Base-by-base conservation (phyloP, 2,329 filamentous ascomycete species). In the Epichloe sp. region DNA sequence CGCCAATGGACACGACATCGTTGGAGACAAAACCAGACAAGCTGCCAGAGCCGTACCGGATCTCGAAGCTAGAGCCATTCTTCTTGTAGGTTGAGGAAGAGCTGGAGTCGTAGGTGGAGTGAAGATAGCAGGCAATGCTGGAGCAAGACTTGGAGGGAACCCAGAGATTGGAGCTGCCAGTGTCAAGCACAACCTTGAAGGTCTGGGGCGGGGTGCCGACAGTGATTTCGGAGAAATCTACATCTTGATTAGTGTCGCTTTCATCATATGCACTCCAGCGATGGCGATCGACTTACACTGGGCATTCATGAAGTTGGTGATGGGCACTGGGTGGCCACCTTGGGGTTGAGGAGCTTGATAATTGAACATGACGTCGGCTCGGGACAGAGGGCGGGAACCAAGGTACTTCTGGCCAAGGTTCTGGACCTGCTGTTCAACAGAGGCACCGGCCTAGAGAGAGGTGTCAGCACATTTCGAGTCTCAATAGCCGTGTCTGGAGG, bases 121-220 rank as follows among this genome's bases (percentile, higher is more conserved):
- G 93, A 54, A 98, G 82, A 73, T 91, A 98, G 80, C 93, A 98
- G 58, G 93, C 94, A 65, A 98, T 98, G 65, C 90, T 96, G 65
- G 80, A 83, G 71, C 94, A 98, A 65, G 88, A 78, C 52, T 80
- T 76, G 23, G 90, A 95, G 40, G 94, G 94, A 54, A 98, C 90
- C 94, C 94, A 98, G 57, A 98, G 80, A 77, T 98, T 98, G 68
- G 93, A 97, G 78, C 89, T 96, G 63, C 93, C 93, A 31, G 93
- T 98, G 70, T 98, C 93, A 57, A 98, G 85, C 57, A 98, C 86
- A 59, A 98, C 94, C 80, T 98, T 98, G 83, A 98, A 98, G 60
- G 74, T 78, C 75, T 98, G 93, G 36, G 93, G 84, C 58, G 93
- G 93, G 47, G 84, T 91, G 58, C 93, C 93, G 68, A 98, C 81